Conservation (phyloP, 139 green algal genomes). For the Astrephomene gubernaculifera region DNA sequence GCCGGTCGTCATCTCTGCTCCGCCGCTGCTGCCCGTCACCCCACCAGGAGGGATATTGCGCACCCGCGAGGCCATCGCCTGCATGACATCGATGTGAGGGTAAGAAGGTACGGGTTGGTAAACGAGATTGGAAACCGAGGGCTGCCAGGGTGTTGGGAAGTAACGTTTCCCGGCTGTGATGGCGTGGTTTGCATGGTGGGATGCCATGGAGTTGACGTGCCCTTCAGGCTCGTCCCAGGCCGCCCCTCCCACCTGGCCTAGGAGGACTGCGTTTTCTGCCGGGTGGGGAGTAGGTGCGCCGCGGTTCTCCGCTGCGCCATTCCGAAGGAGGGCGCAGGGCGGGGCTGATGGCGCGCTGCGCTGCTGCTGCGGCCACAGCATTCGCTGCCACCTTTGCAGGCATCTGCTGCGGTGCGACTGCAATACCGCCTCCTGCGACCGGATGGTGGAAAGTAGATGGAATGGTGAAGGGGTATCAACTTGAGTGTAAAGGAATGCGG, state of each 20-base stretch:
- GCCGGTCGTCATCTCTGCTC: background rate
- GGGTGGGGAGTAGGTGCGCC: constrained; percentile 41
- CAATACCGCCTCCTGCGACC: constrained; percentile 1
- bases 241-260: background rate
- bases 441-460: background rate
- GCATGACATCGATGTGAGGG: background rate
- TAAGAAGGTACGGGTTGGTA: background rate
- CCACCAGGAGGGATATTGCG: constrained; percentile 50
- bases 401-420: constrained; percentile 17
- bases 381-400: background rate
- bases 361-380: background rate
- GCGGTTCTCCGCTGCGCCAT: constrained; percentile 12
- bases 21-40: constrained; percentile 30
- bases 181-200: background rate
- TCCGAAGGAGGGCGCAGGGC: background rate
- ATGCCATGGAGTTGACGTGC: background rate
- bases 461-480: background rate
- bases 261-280: constrained; percentile 44
- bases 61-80: constrained; percentile 2
- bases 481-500: background rate
- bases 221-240: background rate
- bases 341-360: background rate
- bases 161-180: background rate
- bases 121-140: background rate
- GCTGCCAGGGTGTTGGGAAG: background rate